phyloP scores from a whole-genome alignment of 345 rosid genomes.

The Eutrema yunnanense region DNA sequence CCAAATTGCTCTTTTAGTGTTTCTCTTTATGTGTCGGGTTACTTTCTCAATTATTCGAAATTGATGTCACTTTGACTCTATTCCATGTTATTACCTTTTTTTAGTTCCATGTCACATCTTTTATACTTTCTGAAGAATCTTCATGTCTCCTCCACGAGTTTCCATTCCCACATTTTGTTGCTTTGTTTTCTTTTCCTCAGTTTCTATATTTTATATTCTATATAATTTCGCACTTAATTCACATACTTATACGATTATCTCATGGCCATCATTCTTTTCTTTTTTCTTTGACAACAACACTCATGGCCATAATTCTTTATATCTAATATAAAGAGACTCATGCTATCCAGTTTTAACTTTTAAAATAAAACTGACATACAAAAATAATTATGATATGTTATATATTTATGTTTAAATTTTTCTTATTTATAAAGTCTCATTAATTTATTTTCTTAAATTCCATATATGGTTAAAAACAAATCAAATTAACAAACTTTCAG shows the following conservation, averaged over 20 bases:
- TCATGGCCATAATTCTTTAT: too few relatives aligned
- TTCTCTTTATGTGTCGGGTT: slow-evolving; percentile 24
- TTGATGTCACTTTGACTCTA: slow-evolving; percentile 5
- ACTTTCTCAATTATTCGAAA: slow-evolving; percentile 10
- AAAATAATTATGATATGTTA: background rate
- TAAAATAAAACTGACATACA: background rate
- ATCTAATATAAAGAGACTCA: too few relatives aligned
- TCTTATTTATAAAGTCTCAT: background rate
- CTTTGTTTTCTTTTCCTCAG: background rate
- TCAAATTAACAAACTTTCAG: background rate
- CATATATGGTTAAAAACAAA: background rate
- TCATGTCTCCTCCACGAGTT: slow-evolving; percentile 10
- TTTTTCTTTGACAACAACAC: too few relatives aligned
- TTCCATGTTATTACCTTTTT: slow-evolving; percentile 15
- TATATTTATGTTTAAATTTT: too few relatives aligned
- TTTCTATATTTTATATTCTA: background rate
- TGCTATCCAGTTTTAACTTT: too few relatives aligned
- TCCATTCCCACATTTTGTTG: background rate
- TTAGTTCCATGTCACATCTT: slow-evolving; percentile 5
- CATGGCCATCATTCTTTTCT: too few relatives aligned
- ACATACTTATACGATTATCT: background rate
- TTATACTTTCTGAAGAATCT: slow-evolving; percentile 1
- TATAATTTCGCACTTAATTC: background rate
- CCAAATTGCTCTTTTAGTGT: slow-evolving; percentile 23
- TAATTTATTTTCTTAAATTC: background rate